Base-by-base conservation (phyloP, 2,329 filamentous ascomycete genomes). In the Didymella pomorum region DNA sequence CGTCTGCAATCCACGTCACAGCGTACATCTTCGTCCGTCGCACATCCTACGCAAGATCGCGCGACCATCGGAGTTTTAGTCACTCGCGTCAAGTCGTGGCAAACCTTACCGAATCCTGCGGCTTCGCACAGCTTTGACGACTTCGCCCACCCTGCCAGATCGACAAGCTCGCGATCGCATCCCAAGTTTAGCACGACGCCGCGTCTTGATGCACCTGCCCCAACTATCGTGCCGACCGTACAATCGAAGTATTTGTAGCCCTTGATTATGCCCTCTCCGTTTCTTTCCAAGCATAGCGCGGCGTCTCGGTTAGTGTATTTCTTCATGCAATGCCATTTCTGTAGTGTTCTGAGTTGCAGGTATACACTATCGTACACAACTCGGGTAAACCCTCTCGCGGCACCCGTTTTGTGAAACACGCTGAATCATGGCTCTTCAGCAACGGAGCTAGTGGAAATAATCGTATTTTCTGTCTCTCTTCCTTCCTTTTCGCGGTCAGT, bases 181-280 rank as follows among this genome's bases (percentile, higher is more conserved):
- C 56, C 56, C 4, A 60, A 60, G 21, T 60, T 56, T 37, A 60
- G 56, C 37, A 60, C 56, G 20, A 55, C 56, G 28, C 56, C 56
- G 9, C 51, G 51, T 10, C 28, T 60, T 16, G 42, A 60, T 39
- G 46, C 52, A 31, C 10, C 51, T 8, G 47, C 46, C 43, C 25
- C 35, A 10, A 52, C 46, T 33, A 14, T 43, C 10, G 11, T 37
- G 28, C 18, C 56, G 9, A 23, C 37, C 3, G 9, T 8, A 8
- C 29, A 6, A 25, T 18, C 5, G 5, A 18, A 12, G 3, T 11
- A n/a, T 14, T 10, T 3, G 12, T 41, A 41, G 20, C 18, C 12
- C 1, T 23, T 41, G 4, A 23, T 41, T 7, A 9, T 20, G 3
- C 18, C 4, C 11, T 41, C 16, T 21, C 29, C 20, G 11, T 25